Percentiles rank a stretch among this genome's conserved stretches.
These are phyloP conservation scores for Taphrina betulina DNA, from an alignment of 1,139 yeast species.

Conservation along the genomic window DNA sequence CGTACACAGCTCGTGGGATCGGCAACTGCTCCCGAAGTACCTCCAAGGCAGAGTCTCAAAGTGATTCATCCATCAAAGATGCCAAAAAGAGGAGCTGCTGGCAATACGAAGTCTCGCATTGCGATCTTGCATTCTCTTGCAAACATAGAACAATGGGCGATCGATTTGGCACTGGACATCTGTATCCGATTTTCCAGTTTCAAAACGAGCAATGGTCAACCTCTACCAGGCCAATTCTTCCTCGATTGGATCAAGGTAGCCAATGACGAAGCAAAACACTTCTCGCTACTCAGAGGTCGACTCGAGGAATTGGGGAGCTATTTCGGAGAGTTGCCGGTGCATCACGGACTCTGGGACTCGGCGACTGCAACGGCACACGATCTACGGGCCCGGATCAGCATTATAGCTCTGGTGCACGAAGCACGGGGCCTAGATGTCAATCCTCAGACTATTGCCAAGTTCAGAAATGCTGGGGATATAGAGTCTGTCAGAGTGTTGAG, in stretches of 20 bases:
- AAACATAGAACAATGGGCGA: conserved; percentile 30
- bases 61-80: conserved; percentile 9
- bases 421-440: conserved; percentile 28
- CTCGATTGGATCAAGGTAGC: conserved; percentile 31
- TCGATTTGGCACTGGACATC: conserved; percentile 27
- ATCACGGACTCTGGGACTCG: conserved; percentile 26
- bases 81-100: conserved; percentile 20
- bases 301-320: conserved; percentile 22
- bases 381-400: conserved; percentile 26
- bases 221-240: conserved; percentile 28
- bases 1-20: not conserved
- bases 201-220: not conserved
- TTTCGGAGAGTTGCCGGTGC: conserved; percentile 27
- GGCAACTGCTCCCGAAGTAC: conserved; percentile 1
- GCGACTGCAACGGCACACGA: conserved; percentile 19
- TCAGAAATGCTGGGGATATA: conserved; percentile 25
- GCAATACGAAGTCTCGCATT: conserved; percentile 21
- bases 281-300: conserved; percentile 27
- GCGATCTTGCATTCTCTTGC: conserved; percentile 27
- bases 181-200: conserved; percentile 22
- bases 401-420: conserved; percentile 26
- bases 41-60: conserved; percentile 13
- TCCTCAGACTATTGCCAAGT: conserved; percentile 30
- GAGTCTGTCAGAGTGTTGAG: conserved; percentile 11
- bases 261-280: conserved; percentile 30